Evolutionary conservation across 2,329 filamentous ascomycete species (phyloP).

Genomic region (Corinectria fuckeliana): DNA sequence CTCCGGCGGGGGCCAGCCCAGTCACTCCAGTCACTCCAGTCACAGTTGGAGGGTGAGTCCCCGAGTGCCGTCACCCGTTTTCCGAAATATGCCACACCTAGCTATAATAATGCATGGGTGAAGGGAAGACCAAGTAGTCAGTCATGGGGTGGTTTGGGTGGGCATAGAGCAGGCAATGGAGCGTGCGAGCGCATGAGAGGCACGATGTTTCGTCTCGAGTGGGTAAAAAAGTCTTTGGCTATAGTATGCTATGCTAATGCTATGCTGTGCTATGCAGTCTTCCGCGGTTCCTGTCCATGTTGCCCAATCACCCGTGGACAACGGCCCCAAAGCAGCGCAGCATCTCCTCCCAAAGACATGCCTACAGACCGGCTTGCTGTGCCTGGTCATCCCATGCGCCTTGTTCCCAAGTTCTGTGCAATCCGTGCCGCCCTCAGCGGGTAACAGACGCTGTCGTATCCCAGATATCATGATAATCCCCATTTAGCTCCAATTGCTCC

Average conservation of each 20-base stretch:
- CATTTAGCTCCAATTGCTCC: slow-evolving; percentile 39
- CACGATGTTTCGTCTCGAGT: slow-evolving; percentile 30
- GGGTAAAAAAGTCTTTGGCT: slow-evolving; percentile 34
- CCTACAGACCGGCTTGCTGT: slow-evolving; percentile 29
- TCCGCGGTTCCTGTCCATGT: slow-evolving; percentile 35
- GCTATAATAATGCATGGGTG: background rate
- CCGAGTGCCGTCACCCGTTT: slow-evolving; percentile 12
- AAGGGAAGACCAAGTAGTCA: slow-evolving; percentile 1
- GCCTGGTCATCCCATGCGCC: slow-evolving; percentile 38
- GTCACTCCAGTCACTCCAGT: slow-evolving; percentile 6
- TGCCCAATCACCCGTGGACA: slow-evolving; percentile 28
- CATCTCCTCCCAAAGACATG: slow-evolving; percentile 32
- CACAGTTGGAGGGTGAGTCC: background rate
- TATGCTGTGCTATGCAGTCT: slow-evolving; percentile 39
- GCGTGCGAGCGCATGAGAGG: background rate
- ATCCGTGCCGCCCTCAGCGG: slow-evolving; percentile 21
- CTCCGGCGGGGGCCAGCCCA: slow-evolving; percentile 15
- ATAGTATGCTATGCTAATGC: slow-evolving; percentile 37
- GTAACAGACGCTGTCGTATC: slow-evolving; percentile 36
- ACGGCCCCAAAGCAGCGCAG: slow-evolving; percentile 28
- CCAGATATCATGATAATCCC: slow-evolving; percentile 42
- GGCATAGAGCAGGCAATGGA: background rate
- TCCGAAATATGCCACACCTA: slow-evolving; percentile 1
- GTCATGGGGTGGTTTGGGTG: background rate
- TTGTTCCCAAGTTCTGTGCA: slow-evolving; percentile 19